These are phyloP conservation scores for Trametes maxima DNA, from an alignment of 768 basidiomycete genomes.

Conservation along the genomic window DNA sequence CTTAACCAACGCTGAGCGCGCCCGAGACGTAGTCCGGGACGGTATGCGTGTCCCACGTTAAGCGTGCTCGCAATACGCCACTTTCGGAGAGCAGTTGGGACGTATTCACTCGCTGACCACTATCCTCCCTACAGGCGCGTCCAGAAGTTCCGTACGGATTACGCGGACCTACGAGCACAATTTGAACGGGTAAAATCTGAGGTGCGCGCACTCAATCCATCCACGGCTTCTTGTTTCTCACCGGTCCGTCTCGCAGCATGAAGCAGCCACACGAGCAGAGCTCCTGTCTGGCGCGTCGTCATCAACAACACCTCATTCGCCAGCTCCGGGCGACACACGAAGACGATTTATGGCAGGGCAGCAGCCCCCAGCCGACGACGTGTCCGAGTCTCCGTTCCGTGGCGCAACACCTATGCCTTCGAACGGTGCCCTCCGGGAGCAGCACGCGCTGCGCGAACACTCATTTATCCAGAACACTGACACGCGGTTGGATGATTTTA, in stretches of 20 bases:
- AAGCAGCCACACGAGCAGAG: constrained; percentile 61
- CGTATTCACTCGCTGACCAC: not conserved
- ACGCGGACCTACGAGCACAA: constrained; percentile 76
- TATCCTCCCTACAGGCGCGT: constrained; percentile 64
- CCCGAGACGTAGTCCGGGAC: not conserved
- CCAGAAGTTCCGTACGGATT: constrained; percentile 88
- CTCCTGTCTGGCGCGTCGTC: constrained; percentile 56
- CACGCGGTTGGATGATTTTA: constrained; percentile 81
- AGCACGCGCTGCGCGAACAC: constrained; percentile 85
- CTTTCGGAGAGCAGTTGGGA: not conserved
- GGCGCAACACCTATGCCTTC: constrained; percentile 51
- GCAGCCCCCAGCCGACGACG: constrained; percentile 37
- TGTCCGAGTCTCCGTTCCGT: constrained; percentile 87
- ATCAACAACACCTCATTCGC: constrained; percentile 37
- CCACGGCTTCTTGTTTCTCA: not conserved
- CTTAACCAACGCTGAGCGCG: not conserved
- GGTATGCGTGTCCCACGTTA: not conserved
- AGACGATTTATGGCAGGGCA: constrained; percentile 55
- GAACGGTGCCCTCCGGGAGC: constrained; percentile 62
- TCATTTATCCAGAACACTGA: constrained; percentile 86
- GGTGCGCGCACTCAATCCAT: constrained; percentile 37
- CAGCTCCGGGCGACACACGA: constrained; percentile 61
- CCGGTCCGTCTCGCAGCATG: constrained; percentile 46
- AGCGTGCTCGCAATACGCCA: not conserved
- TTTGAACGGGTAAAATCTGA: constrained; percentile 80